Conservation (phyloP, 176 grass and related monocot genomes). For the Bonia amplexicaulis region DNA sequence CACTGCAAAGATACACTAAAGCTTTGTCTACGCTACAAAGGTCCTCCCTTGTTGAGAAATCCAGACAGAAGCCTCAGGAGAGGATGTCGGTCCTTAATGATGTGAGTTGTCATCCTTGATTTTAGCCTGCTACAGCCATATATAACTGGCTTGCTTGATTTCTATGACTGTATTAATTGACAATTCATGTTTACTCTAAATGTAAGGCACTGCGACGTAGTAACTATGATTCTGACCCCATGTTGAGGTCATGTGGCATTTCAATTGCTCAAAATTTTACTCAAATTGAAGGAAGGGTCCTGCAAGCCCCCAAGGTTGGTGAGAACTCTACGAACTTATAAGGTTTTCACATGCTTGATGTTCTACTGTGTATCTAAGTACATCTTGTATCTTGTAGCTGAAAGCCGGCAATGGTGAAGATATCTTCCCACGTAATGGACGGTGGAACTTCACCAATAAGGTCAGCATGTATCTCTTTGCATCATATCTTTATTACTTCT, state of each 20-base stretch:
- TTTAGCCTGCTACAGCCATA: background rate
- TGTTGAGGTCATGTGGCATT: too few species aligned
- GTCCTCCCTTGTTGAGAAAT: conserved; percentile 79
- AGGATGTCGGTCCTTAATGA: conserved; percentile 61
- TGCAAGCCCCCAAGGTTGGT: conserved; percentile 11
- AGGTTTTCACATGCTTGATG: background rate
- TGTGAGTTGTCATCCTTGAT: conserved; percentile 35
- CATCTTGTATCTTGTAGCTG: conserved; percentile 39
- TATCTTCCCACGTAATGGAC: conserved; percentile 52
- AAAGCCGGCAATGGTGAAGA: conserved; percentile 60
- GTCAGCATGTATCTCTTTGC: conserved; percentile 30
- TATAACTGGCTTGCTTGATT: background rate
- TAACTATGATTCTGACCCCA: conserved; percentile 50
- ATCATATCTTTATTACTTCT: background rate
- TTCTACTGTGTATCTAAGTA: conserved; percentile 6
- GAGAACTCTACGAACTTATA: background rate
- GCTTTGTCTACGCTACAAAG: conserved; percentile 58
- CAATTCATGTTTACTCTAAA: conserved; percentile 8
- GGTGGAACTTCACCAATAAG: conserved; percentile 85
- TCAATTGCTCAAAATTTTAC: too few species aligned
- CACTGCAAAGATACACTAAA: conserved; percentile 81
- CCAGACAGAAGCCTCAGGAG: conserved; percentile 84
- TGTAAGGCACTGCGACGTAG: conserved; percentile 50
- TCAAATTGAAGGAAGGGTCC: too few species aligned
- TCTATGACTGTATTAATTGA: background rate